Base-by-base conservation (phyloP, 2,329 filamentous ascomycete genomes). In the Falciphora oryzae region DNA sequence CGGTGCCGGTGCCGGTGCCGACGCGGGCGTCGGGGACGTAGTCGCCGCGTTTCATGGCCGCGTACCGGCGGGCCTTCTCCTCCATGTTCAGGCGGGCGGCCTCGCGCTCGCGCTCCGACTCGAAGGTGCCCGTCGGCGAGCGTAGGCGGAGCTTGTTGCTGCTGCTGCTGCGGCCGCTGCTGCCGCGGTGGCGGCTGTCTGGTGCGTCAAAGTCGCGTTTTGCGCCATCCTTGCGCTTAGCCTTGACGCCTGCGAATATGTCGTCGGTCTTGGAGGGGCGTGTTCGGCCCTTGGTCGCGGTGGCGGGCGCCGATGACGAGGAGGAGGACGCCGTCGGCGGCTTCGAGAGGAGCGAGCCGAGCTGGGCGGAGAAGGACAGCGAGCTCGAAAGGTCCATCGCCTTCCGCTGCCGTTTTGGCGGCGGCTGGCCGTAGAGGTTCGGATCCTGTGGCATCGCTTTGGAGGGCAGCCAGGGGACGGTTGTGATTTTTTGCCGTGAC, bases 1-100 rank as follows among this genome's bases (percentile, higher is more conserved):
- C 85, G 28, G 84, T 83, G 28, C 28, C 27, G 0, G 22, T 8
- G 59, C 59, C 70, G 88, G 85, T 53, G 59, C 59, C 70, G 88
- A 85, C 53, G 32, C n/a, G 31, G 16, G 22, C n/a, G 25, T 83
- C 83, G 22, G 84, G 81, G n/a, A 91, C 80, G 75, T 91, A 88
- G 72, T 96, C 89, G n/a, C 94, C 93, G 44, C 91, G 85, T 76
- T 96, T 96, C 86, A 99, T 89, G 53, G 91, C 90, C 8, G 90
- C 88, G 76, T 99, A 99, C 2, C 95, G 78, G 5, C 90, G 85
- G 4, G 91, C 92, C 76, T 99, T 99, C 78, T 93, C 89, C 73
- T 96, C 89, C 89, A 99, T 91, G 72, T 88, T 91, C 68, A 89
- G 85, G 74, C 89, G 90, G 28, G 91, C 89, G 65, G 90, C 86